Evolutionary conservation across 2,329 filamentous ascomycete genomes (phyloP).

Genomic region (Penicillium sp.): DNA sequence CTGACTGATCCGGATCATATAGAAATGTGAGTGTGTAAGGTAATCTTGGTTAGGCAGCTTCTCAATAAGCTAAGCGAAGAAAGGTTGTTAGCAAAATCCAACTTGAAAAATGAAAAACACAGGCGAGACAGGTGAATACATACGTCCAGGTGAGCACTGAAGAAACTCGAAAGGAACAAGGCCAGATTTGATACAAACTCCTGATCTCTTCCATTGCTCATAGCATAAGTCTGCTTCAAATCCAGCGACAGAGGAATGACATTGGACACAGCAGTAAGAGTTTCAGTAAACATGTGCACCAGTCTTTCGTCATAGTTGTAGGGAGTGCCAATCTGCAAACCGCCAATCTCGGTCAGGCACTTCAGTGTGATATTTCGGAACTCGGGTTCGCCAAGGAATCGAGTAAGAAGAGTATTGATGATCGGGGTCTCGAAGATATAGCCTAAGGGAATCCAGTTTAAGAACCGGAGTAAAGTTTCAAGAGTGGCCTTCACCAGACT

Average conservation of each 20-base stretch:
- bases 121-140: conserved; percentile 23
- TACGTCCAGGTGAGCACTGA: conserved; percentile 86
- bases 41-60: conserved; percentile 94
- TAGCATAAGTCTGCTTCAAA: conserved; percentile 85
- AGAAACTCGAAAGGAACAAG: conserved; percentile 95
- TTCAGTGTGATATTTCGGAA: conserved; percentile 97
- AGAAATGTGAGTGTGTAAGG: conserved; percentile 94
- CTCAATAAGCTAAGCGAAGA: conserved; percentile 71
- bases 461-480: conserved; percentile 91
- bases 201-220: conserved; percentile 89
- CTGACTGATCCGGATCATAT: conserved; percentile 96
- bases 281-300: conserved; percentile 97
- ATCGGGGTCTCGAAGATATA: conserved; percentile 98
- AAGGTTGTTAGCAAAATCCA: conserved; percentile 7
- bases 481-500: conserved; percentile 94
- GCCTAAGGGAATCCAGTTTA: conserved; percentile 98
- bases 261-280: conserved; percentile 84
- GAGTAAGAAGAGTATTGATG: conserved; percentile 88
- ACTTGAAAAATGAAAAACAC: conserved; percentile 1
- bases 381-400: conserved; percentile 89
- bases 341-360: conserved; percentile 94
- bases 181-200: conserved; percentile 98
- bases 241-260: conserved; percentile 91
- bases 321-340: conserved; percentile 77
- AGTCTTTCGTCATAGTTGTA: conserved; percentile 90